Conservation (phyloP, 164 flowering plant species). For the Nelumbo lutea region DNA sequence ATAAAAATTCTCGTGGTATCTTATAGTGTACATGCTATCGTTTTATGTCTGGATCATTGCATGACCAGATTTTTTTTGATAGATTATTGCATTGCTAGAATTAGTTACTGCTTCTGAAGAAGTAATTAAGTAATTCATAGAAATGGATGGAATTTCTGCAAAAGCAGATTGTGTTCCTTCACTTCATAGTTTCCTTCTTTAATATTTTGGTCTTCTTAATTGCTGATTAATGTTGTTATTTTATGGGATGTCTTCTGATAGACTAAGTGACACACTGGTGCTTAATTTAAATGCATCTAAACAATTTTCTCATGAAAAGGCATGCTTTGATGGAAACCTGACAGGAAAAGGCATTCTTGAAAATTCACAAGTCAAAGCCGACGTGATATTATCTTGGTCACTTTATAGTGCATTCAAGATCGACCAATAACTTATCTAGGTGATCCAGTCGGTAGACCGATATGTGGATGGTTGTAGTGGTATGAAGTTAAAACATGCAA, state of each 20-base stretch:
- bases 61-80: not conserved
- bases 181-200: not conserved
- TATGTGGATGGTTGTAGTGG: no score
- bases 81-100: not conserved
- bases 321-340: not conserved
- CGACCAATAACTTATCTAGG: not conserved
- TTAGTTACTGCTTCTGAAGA: not conserved
- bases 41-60: not conserved
- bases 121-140: not conserved
- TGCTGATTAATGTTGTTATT: not conserved
- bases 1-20: not conserved
- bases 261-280: not conserved
- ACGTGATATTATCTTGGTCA: not conserved
- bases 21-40: not conserved
- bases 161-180: not conserved
- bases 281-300: not conserved
- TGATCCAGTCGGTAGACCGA: not conserved
- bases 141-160: not conserved
- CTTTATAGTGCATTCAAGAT: not conserved
- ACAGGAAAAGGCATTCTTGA: no score
- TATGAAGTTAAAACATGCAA: no score
- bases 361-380: not conserved
- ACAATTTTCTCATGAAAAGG: not conserved
- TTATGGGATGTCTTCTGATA: not conserved
- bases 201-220: not conserved